phyloP scores from a whole-genome alignment of 78 protist species.

The Planoprotostelium fungivorum region DNA sequence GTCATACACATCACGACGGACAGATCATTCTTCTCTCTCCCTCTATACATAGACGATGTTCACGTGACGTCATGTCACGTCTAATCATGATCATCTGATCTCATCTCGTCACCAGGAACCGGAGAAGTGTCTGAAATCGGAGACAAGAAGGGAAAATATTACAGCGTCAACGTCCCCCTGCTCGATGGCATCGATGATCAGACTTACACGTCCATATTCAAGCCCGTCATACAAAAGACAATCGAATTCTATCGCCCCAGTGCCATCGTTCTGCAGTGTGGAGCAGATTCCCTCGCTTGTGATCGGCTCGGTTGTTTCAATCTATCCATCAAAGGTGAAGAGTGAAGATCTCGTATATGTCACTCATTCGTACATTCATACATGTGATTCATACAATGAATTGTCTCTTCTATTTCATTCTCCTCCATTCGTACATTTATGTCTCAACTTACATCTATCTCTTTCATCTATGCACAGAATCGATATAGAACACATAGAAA shows the following conservation, averaged over 20 bases:
- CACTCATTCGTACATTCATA: no score
- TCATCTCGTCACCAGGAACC: no score
- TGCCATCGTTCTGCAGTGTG: slow-evolving; percentile 96
- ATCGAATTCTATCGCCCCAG: slow-evolving; percentile 83
- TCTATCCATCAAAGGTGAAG: slow-evolving; percentile 75
- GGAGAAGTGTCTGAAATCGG: slow-evolving; percentile 87
- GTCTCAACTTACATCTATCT: slow-evolving; percentile 9
- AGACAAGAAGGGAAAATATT: slow-evolving; percentile 75
- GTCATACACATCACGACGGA: no score
- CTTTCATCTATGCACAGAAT: no score
- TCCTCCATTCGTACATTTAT: neutral
- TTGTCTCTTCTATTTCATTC: neutral
- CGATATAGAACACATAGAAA: no score
- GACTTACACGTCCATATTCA: slow-evolving; percentile 71
- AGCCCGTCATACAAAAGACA: slow-evolving; percentile 68
- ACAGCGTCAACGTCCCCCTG: slow-evolving; percentile 92
- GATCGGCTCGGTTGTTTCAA: slow-evolving; percentile 97
- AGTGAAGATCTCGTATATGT: no score
- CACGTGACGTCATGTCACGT: no score
- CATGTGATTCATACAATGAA: slow-evolving; percentile 42
- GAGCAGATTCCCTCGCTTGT: slow-evolving; percentile 92
- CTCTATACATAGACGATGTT: no score
- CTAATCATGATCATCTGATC: no score
- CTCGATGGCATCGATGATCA: slow-evolving; percentile 91
- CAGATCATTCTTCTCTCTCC: no score